These are phyloP conservation scores for Tilletia walkeri DNA, from an alignment of 1,284 basidiomycete genomes.

Conservation along the genomic window DNA sequence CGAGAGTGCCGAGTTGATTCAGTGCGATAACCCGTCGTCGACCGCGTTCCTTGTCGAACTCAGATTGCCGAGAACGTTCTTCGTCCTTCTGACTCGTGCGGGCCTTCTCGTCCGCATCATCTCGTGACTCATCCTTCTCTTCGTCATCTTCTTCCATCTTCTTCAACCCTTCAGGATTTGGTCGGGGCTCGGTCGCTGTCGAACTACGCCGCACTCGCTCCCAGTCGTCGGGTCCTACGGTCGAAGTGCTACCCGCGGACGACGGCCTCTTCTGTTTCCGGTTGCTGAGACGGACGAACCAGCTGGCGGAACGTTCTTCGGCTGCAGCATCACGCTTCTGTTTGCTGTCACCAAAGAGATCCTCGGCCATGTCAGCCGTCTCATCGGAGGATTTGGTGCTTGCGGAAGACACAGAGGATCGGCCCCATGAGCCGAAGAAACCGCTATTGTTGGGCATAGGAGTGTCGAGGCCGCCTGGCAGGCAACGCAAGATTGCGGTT, in stretches of 20 bases:
- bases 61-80: not conserved
- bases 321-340: not conserved
- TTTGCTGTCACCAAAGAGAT: conserved; percentile 23
- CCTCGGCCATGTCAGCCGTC: conserved; percentile 28
- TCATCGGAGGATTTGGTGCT: conserved; percentile 25
- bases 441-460: conserved; percentile 23
- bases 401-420: conserved; percentile 27
- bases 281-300: conserved; percentile 3
- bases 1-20: conserved; percentile 19
- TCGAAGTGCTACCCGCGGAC: conserved; percentile 22
- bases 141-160: conserved; percentile 23
- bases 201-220: conserved; percentile 19
- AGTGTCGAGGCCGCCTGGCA: conserved; percentile 22
- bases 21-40: conserved; percentile 10
- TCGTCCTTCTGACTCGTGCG: conserved; percentile 18
- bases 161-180: conserved; percentile 26
- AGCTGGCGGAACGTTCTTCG: conserved; percentile 1
- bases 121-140: not conserved
- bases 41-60: conserved; percentile 8
- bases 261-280: conserved; percentile 19
- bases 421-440: conserved; percentile 30
- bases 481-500: conserved; percentile 27
- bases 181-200: conserved; percentile 21
- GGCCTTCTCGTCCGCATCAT: conserved; percentile 20
- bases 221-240: conserved; percentile 30